Evolutionary conservation across 1,284 basidiomycete genomes (phyloP).

Genomic region (Lignosus rhinocerotis): DNA sequence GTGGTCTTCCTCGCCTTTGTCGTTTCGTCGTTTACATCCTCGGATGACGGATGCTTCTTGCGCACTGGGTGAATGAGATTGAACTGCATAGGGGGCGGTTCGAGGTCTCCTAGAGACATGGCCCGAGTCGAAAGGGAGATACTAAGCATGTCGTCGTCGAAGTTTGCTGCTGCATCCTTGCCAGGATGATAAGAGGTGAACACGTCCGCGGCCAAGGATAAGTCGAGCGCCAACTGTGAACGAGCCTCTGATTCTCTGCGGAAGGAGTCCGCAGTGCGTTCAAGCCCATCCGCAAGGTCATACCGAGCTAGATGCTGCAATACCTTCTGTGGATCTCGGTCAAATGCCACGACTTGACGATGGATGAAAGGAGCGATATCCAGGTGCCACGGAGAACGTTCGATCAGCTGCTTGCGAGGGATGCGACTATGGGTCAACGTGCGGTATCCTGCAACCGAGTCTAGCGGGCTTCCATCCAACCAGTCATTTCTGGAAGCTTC

Average conservation of each 20-base stretch:
- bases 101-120: conserved; percentile 49
- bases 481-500: conserved; percentile 53
- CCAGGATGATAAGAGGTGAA: conserved; percentile 45
- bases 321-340: conserved; percentile 35
- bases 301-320: conserved; percentile 42
- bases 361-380: conserved; percentile 47
- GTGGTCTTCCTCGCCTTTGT: background rate
- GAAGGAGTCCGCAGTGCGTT: conserved; percentile 40
- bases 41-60: conserved; percentile 22
- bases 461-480: conserved; percentile 50
- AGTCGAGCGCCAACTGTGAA: conserved; percentile 63
- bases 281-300: conserved; percentile 40
- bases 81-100: conserved; percentile 56
- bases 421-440: conserved; percentile 50
- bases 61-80: conserved; percentile 56
- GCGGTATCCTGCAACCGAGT: conserved; percentile 51
- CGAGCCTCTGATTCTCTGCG: conserved; percentile 54
- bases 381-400: conserved; percentile 51
- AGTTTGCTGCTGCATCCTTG: conserved; percentile 5
- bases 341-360: conserved; percentile 41
- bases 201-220: conserved; percentile 57
- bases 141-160: conserved; percentile 36
- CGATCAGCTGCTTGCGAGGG: conserved; percentile 40
- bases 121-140: conserved; percentile 51
- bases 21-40: background rate